These are phyloP conservation scores for Kalanchoe fedtschenkoi DNA, from an alignment of 164 flowering plant species.

Conservation along the genomic window DNA sequence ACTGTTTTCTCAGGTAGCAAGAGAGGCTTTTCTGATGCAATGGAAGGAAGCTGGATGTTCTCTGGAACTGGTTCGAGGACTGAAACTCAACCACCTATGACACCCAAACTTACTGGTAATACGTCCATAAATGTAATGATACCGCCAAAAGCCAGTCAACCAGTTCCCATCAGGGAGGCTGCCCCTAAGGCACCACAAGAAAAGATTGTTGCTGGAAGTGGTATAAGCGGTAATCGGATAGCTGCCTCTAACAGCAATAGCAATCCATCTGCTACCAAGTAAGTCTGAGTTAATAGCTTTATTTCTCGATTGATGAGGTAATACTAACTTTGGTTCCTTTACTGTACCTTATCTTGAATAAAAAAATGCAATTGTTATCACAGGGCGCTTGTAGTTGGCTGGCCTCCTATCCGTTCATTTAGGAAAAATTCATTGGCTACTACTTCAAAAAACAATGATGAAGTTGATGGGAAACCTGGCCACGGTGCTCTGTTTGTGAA, in stretches of 20 bases:
- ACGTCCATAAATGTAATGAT: slow-evolving; percentile 17
- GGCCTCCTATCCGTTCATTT: slow-evolving; percentile 89
- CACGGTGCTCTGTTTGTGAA: slow-evolving; percentile 64
- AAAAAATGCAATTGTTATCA: not conserved
- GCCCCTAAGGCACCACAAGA: slow-evolving; percentile 38
- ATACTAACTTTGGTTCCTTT: not conserved
- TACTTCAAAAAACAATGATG: slow-evolving; percentile 35
- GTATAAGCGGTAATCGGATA: slow-evolving; percentile 20
- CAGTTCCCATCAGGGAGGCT: slow-evolving; percentile 31
- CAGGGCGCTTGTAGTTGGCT: slow-evolving; percentile 89
- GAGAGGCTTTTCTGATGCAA: slow-evolving; percentile 62
- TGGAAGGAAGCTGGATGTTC: slow-evolving; percentile 56
- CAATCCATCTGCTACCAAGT: slow-evolving; percentile 83
- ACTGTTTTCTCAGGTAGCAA: slow-evolving; percentile 50
- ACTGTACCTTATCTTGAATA: not conserved
- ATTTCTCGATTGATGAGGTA: not conserved
- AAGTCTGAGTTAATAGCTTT: slow-evolving; percentile 15
- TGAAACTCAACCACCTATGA: slow-evolving; percentile 29
- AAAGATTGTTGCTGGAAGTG: slow-evolving; percentile 23
- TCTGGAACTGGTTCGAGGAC: slow-evolving; percentile 38
- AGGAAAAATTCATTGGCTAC: slow-evolving; percentile 73
- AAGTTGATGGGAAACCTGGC: slow-evolving; percentile 31
- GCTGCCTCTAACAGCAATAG: slow-evolving; percentile 27
- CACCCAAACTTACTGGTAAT: slow-evolving; percentile 35
- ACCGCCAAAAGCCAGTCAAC: slow-evolving; percentile 13